Conservation (phyloP, 83 land plant species). For the Diphasiastrum complanatum region DNA sequence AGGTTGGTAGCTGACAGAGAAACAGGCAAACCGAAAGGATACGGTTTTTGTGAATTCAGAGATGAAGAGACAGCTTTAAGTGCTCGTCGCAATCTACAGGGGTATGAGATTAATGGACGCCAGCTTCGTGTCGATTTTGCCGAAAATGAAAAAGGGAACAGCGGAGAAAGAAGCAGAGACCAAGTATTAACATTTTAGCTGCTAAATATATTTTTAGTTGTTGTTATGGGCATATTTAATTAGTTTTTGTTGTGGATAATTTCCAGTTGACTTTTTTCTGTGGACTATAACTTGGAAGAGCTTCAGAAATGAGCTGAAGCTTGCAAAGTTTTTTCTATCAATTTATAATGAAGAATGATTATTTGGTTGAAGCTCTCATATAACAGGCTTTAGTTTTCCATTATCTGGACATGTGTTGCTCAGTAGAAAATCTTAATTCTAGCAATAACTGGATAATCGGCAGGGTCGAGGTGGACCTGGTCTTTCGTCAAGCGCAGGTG, state of each 20-base stretch:
- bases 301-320: too few species aligned
- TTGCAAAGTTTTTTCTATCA: too few species aligned
- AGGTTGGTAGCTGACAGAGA: constrained; percentile 40
- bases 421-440: too few species aligned
- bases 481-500: constrained; percentile 17
- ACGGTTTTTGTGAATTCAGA: constrained; percentile 43
- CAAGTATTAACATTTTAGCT: constrained; percentile 21
- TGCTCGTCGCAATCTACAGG: constrained; percentile 38
- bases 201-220: background rate
- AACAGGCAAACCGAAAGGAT: constrained; percentile 43
- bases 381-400: too few species aligned
- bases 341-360: too few species aligned
- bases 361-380: too few species aligned
- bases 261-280: background rate
- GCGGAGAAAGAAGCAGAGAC: constrained; percentile 29
- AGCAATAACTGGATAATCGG: background rate
- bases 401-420: too few species aligned
- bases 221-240: background rate
- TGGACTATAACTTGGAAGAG: background rate
- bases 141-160: constrained; percentile 41
- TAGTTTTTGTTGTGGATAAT: background rate
- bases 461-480: constrained; percentile 33
- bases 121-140: constrained; percentile 44
- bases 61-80: constrained; percentile 44
- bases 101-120: constrained; percentile 37